A percentile compares a stretch with the other conserved stretches of the same genome.
Evolutionary conservation across 2,329 filamentous ascomycete species (phyloP).

Genomic region (Chaetomium strumarium): DNA sequence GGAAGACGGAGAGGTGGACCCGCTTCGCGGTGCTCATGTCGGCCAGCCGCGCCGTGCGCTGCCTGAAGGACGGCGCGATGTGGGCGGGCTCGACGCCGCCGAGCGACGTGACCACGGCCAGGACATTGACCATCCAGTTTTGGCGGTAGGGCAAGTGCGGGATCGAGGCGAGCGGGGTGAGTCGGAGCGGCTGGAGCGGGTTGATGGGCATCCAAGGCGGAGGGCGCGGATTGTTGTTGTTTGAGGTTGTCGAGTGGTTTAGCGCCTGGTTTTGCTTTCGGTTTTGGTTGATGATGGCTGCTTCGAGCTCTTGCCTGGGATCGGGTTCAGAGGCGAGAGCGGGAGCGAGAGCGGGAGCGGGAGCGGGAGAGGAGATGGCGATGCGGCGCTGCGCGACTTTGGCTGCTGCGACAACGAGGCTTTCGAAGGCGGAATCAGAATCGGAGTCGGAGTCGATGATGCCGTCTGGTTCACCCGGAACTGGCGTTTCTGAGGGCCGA

Average conservation of each 20-base stretch:
- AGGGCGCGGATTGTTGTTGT: slow-evolving; percentile 25
- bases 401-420: slow-evolving; percentile 12
- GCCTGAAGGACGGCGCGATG: slow-evolving; percentile 44
- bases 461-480: neutral
- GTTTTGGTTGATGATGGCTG: slow-evolving; percentile 4
- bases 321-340: neutral
- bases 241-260: neutral
- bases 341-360: too few species aligned
- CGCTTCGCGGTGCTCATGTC: slow-evolving; percentile 49
- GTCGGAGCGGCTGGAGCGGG: slow-evolving; percentile 41
- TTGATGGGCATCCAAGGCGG: slow-evolving; percentile 36
- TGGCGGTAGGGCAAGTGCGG: slow-evolving; percentile 50
- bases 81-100: slow-evolving; percentile 44
- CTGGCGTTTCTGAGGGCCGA: neutral
- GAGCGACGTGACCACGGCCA: slow-evolving; percentile 44
- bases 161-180: slow-evolving; percentile 45
- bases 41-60: slow-evolving; percentile 45
- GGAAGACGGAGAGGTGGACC: slow-evolving; percentile 49
- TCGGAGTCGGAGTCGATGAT: slow-evolving; percentile 21
- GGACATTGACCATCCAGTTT: slow-evolving; percentile 52
- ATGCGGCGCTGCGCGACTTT: slow-evolving; percentile 14
- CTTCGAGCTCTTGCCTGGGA: slow-evolving; percentile 1
- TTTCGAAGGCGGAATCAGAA: slow-evolving; percentile 25
- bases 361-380: neutral
- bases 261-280: neutral